These are phyloP conservation scores for Lasiodiplodia sp. DNA, from an alignment of 2,329 filamentous ascomycete genomes.

Conservation along the genomic window DNA sequence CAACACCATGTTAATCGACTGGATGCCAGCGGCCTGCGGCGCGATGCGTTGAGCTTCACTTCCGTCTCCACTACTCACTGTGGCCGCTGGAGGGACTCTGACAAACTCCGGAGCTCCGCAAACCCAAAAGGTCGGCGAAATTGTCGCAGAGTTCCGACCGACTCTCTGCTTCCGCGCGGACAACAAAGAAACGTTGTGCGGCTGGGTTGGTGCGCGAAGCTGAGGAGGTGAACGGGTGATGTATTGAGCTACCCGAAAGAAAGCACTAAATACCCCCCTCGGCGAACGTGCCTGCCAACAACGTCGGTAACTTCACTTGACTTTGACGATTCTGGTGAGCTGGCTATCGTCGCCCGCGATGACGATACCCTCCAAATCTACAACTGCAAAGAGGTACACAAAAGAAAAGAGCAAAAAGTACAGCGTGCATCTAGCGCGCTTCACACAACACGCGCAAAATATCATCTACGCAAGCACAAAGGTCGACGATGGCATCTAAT, in stretches of 20 bases:
- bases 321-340: slow-evolving; percentile 94
- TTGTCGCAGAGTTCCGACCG: too few species aligned
- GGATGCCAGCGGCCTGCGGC: too few species aligned
- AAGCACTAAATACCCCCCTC: too few species aligned
- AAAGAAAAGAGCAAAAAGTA: slow-evolving; percentile 93
- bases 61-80: slow-evolving; percentile 31
- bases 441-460: slow-evolving; percentile 89
- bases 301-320: slow-evolving; percentile 80
- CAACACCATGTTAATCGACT: too few species aligned
- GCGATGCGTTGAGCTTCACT: too few species aligned
- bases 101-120: slow-evolving; percentile 29
- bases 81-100: slow-evolving; percentile 45
- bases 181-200: too few species aligned
- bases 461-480: slow-evolving; percentile 97
- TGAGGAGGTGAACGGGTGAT: too few species aligned
- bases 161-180: too few species aligned
- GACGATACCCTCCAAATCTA: slow-evolving; percentile 97
- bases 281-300: too few species aligned
- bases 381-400: slow-evolving; percentile 86
- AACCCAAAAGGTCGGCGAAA: too few species aligned
- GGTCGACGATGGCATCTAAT: slow-evolving; percentile 87
- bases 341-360: slow-evolving; percentile 87
- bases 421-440: slow-evolving; percentile 90
- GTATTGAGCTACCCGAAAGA: too few species aligned
- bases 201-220: too few species aligned